Percentiles rank a stretch among this genome's conserved stretches.
Evolutionary conservation across 352 stramenopile species (phyloP).

Genomic region (Pythium periplocum): DNA sequence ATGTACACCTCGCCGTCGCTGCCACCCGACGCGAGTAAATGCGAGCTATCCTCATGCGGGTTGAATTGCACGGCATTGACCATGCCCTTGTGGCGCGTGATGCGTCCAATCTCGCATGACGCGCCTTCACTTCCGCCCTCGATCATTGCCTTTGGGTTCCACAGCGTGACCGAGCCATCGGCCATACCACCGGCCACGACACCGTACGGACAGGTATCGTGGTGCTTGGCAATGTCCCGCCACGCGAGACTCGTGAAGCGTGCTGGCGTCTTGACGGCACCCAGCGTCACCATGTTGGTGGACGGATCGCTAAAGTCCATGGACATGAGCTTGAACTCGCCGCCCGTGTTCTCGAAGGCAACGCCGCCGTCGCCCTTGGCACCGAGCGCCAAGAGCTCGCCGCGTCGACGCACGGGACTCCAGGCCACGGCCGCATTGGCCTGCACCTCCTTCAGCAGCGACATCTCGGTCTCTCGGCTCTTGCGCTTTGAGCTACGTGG

Average conservation of each 20-base stretch:
- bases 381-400: constrained; percentile 81
- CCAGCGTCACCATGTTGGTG: constrained; percentile 71
- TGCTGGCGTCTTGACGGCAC: constrained; percentile 84
- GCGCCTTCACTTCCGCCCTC: constrained; percentile 27
- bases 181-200: constrained; percentile 96
- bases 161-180: constrained; percentile 95
- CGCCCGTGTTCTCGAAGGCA: constrained; percentile 97
- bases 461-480: constrained; percentile 37
- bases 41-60: constrained; percentile 88
- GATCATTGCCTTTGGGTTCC: constrained; percentile 91
- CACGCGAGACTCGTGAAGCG: constrained; percentile 94
- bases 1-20: constrained; percentile 95
- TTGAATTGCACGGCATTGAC: constrained; percentile 96
- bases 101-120: constrained; percentile 68
- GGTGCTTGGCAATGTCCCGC: constrained; percentile 79
- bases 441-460: constrained; percentile 89
- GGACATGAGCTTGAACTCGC: constrained; percentile 95
- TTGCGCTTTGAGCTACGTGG: background rate
- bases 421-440: constrained; percentile 85
- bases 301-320: constrained; percentile 85
- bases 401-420: constrained; percentile 72
- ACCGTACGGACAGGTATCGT: constrained; percentile 78
- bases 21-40: constrained; percentile 92
- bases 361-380: constrained; percentile 93
- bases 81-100: constrained; percentile 82